Percentiles rank a stretch among this genome's conserved stretches.
Conservation (phyloP, 768 basidiomycete species). For the Suillus spraguei region DNA sequence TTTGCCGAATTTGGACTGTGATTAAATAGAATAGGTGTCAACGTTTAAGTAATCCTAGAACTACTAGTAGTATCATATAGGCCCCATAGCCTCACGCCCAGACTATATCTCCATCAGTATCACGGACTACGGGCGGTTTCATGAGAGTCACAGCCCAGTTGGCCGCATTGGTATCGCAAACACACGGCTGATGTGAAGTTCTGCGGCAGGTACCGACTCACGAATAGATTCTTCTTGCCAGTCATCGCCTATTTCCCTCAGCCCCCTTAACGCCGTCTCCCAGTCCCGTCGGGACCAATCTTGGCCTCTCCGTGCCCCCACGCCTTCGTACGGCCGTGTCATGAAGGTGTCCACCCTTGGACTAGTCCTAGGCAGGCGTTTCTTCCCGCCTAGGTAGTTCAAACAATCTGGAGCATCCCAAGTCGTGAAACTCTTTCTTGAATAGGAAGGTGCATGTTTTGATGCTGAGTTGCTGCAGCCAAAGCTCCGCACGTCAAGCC, state of each 20-base stretch:
- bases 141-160: slow-evolving; percentile 32
- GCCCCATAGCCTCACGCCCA: neutral
- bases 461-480: slow-evolving; percentile 41
- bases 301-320: slow-evolving; percentile 65
- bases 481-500: slow-evolving; percentile 44
- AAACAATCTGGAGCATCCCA: slow-evolving; percentile 63
- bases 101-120: neutral
- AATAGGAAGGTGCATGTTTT: slow-evolving; percentile 57
- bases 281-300: slow-evolving; percentile 77
- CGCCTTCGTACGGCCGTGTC: slow-evolving; percentile 44
- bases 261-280: slow-evolving; percentile 50
- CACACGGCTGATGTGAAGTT: slow-evolving; percentile 48
- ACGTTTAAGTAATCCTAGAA: neutral
- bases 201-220: slow-evolving; percentile 51
- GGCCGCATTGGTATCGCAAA: slow-evolving; percentile 51
- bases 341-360: slow-evolving; percentile 58
- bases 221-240: slow-evolving; percentile 59
- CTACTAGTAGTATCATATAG: too few relatives aligned
- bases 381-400: slow-evolving; percentile 53
- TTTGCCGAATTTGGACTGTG: slow-evolving; percentile 5
- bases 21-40: neutral
- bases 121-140: neutral
- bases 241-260: slow-evolving; percentile 48
- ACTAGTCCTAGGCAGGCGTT: slow-evolving; percentile 32
- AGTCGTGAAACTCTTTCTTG: slow-evolving; percentile 41